Conservation (phyloP, 805 yeast genomes). For the Blastobotrys chiropterorum region DNA sequence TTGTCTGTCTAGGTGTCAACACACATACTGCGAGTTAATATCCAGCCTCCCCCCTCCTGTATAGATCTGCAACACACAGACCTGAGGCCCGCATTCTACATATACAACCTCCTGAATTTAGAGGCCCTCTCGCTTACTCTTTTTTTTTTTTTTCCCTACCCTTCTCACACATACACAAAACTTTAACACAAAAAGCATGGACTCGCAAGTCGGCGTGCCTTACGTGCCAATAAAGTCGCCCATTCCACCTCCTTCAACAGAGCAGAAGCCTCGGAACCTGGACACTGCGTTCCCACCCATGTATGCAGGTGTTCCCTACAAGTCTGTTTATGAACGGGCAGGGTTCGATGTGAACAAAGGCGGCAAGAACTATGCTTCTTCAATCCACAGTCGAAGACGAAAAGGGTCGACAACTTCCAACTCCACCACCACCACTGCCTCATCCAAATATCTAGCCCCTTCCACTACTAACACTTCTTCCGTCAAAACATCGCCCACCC, state of each 20-base stretch:
- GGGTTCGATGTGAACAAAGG: slow-evolving; percentile 34
- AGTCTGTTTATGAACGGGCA: slow-evolving; percentile 37
- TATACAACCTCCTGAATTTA: neutral
- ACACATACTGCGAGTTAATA: neutral
- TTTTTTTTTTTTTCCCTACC: neutral
- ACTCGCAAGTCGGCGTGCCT: neutral
- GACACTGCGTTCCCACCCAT: slow-evolving; percentile 37
- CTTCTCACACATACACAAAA: neutral
- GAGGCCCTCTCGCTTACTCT: neutral
- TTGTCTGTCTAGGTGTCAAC: neutral
- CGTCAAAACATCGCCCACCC: neutral
- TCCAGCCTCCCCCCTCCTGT: neutral
- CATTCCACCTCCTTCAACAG: neutral
- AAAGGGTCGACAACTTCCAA: neutral
- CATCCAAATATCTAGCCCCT: slow-evolving; percentile 1
- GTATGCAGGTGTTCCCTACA: slow-evolving; percentile 29
- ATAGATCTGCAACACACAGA: neutral
- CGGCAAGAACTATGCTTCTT: neutral
- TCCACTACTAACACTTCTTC: neutral
- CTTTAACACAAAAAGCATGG: neutral
- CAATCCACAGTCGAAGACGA: slow-evolving; percentile 1
- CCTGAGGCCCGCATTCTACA: neutral
- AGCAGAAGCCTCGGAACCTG: slow-evolving; percentile 18
- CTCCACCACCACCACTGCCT: slow-evolving; percentile 1
- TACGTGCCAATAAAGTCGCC: neutral